A percentile compares a stretch with the other conserved stretches of the same genome.
phyloP scores from a whole-genome alignment of 1,139 yeast genomes.

The Geotrichum europaeum region DNA sequence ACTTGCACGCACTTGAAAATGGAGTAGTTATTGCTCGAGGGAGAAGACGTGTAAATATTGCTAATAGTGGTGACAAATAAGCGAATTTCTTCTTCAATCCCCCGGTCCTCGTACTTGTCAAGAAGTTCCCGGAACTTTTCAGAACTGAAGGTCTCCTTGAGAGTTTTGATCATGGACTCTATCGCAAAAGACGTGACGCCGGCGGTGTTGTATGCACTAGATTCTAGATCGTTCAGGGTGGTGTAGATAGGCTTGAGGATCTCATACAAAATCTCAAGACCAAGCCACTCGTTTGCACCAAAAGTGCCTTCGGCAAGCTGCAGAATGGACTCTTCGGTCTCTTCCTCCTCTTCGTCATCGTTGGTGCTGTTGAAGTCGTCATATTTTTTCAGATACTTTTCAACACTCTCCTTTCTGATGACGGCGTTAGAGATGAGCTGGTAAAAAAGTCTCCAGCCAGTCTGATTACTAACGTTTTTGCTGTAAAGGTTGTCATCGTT shows the following conservation, averaged over 20 bases:
- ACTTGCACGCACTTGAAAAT: slow-evolving; percentile 15
- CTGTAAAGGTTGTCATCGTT: slow-evolving; percentile 15
- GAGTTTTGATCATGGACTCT: slow-evolving; percentile 18
- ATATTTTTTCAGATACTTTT: slow-evolving; percentile 13
- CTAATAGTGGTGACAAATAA: slow-evolving; percentile 7
- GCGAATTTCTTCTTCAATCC: slow-evolving; percentile 4
- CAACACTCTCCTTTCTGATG: slow-evolving; percentile 10
- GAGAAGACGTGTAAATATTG: slow-evolving; percentile 1
- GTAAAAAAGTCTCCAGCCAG: slow-evolving; percentile 15
- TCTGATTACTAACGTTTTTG: slow-evolving; percentile 15
- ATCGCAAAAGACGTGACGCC: slow-evolving; percentile 19
- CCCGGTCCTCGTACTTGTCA: background rate
- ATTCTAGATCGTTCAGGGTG: slow-evolving; percentile 16
- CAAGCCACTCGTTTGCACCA: slow-evolving; percentile 14
- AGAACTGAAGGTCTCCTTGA: slow-evolving; percentile 10
- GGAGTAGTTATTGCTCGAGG: slow-evolving; percentile 8
- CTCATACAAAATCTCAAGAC: slow-evolving; percentile 11
- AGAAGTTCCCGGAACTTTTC: slow-evolving; percentile 1
- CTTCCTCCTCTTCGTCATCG: slow-evolving; percentile 15
- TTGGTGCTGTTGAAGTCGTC: slow-evolving; percentile 8
- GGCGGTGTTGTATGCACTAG: slow-evolving; percentile 18
- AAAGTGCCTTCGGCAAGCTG: slow-evolving; percentile 16
- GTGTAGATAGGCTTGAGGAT: slow-evolving; percentile 16
- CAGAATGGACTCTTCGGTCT: slow-evolving; percentile 13
- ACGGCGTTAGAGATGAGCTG: slow-evolving; percentile 13